These are phyloP conservation scores for Plenodomus tracheiphilus DNA, from an alignment of 2,329 filamentous ascomycete species.

Conservation along the genomic window DNA sequence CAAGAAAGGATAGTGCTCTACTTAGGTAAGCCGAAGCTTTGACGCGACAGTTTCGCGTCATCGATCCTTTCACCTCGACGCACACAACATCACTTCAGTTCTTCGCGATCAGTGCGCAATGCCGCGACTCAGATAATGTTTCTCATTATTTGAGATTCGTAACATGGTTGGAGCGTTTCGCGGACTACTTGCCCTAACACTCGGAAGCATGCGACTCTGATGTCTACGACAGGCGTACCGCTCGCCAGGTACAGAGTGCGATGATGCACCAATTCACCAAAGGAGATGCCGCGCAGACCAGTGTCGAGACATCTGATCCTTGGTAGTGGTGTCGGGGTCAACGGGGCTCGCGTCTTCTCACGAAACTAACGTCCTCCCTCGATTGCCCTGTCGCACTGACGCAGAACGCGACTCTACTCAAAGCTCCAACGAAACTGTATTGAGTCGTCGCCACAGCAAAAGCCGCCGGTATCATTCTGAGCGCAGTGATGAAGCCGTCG, in stretches of 20 bases:
- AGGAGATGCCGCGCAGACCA: background rate
- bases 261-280: background rate
- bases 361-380: background rate
- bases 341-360: slow-evolving; percentile 7
- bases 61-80: background rate
- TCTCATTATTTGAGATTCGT: background rate
- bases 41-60: background rate
- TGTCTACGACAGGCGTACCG: background rate
- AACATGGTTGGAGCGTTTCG: background rate
- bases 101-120: background rate
- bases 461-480: background rate
- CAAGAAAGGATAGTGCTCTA: too few species aligned
- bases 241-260: background rate
- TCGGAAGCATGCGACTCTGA: background rate
- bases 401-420: slow-evolving; percentile 9
- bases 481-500: background rate
- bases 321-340: background rate
- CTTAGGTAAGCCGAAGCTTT: background rate
- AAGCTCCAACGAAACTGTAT: background rate
- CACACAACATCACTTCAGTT: background rate
- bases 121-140: background rate
- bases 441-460: background rate
- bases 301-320: background rate
- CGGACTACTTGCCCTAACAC: background rate
- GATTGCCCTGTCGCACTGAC: slow-evolving; percentile 15